Evolutionary conservation across 1,284 basidiomycete species (phyloP).

Genomic region (Austroboletus rostrupii): DNA sequence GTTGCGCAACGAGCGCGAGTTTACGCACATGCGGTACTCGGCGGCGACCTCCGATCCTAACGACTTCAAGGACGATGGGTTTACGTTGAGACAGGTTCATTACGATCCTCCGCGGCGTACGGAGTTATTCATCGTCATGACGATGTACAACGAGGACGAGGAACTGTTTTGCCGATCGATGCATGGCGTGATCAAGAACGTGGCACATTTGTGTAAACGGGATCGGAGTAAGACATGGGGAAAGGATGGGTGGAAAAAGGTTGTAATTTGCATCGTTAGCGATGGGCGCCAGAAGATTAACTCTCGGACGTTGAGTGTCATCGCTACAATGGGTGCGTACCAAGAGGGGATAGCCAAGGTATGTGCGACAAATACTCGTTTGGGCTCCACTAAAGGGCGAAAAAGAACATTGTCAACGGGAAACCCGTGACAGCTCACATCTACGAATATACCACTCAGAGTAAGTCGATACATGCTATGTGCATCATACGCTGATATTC

Average conservation of each 20-base stretch:
- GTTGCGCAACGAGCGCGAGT: slow-evolving; percentile 78
- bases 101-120: slow-evolving; percentile 84
- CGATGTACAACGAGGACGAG: slow-evolving; percentile 81
- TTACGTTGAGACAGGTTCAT: slow-evolving; percentile 76
- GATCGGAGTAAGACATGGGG: slow-evolving; percentile 91
- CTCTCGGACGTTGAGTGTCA: slow-evolving; percentile 75
- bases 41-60: slow-evolving; percentile 94
- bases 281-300: slow-evolving; percentile 82
- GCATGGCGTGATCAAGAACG: slow-evolving; percentile 90
- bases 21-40: slow-evolving; percentile 91
- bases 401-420: slow-evolving; percentile 76
- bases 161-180: slow-evolving; percentile 80
- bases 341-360: slow-evolving; percentile 89
- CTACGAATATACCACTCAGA: slow-evolving; percentile 91
- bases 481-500: slow-evolving; percentile 15
- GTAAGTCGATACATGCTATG: slow-evolving; percentile 38
- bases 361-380: slow-evolving; percentile 10
- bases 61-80: slow-evolving; percentile 76
- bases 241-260: slow-evolving; percentile 96
- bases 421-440: slow-evolving; percentile 88
- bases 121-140: slow-evolving; percentile 82
- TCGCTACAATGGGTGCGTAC: slow-evolving; percentile 86
- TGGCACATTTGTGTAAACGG: slow-evolving; percentile 77
- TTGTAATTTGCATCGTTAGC: slow-evolving; percentile 46
- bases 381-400: neutral